Evolutionary conservation across 805 yeast genomes (phyloP), one percentile per base, ranked within the genome.

Genomic region (Cyberlindnera nakhonratchasimensis): DNA sequence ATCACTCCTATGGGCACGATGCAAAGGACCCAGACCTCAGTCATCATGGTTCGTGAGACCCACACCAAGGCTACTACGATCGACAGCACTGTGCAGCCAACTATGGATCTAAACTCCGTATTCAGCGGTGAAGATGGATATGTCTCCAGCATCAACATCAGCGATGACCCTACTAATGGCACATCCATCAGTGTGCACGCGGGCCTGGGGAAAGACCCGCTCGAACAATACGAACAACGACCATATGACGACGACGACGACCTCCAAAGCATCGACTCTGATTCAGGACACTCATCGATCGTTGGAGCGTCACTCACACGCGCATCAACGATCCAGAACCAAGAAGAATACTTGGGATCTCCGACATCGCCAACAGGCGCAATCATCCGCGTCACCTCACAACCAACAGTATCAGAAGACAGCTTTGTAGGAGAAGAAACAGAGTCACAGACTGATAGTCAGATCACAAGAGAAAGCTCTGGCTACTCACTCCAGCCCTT

Each of bases 61-160:
- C 38, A 39, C 28, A 6, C 34, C 19, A 14, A 20, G 16, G 19
- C 22, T 32, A 37, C 10, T 24, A 29, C 25, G n/a, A 2, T 19
- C 31, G 17, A 29, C 35, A 14, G 11, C 31, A 6, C 40, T 4
- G 22, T 38, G 10, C 30, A 28, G 10, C 42, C 35, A 29, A 29
- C 34, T 26, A 9, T 42, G 38, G 53, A 47, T 7, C 22, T 46
- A 26, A 42, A 40, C 25, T 39, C 39, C n/a, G 42, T 43, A 5
- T 29, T 48, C 10, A 41, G 51, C 18, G 53, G 46, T 4, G 53
- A 50, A 28, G 19, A 43, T 14, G 49, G 52, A 8, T 52, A 47
- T 37, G 37, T 47, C 2, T 52, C 55, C 10, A n/a, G 24, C 6
- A 12, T 24, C n/a, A 10, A 24, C 20, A 33, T 3, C 22, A 29